These are phyloP conservation scores for Dendrobium huoshanense DNA, from an alignment of 106 monocot species.

Conservation along the genomic window DNA sequence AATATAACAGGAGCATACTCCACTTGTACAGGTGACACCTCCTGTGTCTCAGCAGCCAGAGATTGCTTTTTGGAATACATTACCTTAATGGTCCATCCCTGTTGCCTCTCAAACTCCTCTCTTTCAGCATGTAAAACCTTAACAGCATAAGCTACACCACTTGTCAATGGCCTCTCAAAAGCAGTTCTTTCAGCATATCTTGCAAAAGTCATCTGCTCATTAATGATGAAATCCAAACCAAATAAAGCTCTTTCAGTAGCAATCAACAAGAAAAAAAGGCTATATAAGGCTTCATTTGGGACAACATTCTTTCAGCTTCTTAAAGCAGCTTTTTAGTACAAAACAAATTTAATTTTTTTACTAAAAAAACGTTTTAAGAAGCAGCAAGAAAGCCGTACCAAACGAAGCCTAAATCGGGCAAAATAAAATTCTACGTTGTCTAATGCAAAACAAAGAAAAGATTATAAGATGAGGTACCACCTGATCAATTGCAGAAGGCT, in stretches of 20 bases:
- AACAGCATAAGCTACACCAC: conserved; percentile 96
- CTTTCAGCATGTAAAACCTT: conserved; percentile 77
- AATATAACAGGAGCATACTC: conserved; percentile 98
- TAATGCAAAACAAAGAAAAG: background rate
- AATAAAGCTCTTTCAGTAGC: too few species aligned
- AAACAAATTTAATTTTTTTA: too few species aligned
- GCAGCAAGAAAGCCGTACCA: too few species aligned
- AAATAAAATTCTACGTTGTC: background rate
- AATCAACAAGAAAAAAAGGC: background rate
- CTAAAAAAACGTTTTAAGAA: too few species aligned
- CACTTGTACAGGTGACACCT: conserved; percentile 45
- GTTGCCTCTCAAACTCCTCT: conserved; percentile 76
- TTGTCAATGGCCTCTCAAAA: conserved; percentile 91
- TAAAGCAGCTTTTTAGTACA: too few species aligned
- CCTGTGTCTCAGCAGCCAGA: conserved; percentile 35
- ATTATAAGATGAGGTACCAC: conserved; percentile 17
- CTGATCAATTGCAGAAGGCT: conserved; percentile 95
- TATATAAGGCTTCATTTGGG: background rate
- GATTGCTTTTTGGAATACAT: conserved; percentile 65
- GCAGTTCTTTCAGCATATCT: conserved; percentile 89
- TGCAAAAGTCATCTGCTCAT: conserved; percentile 74
- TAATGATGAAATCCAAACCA: background rate
- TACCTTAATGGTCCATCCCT: conserved; percentile 92
- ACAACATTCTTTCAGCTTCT: too few species aligned
- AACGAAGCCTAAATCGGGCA: background rate